These are phyloP conservation scores for Shiraia sp. DNA, from an alignment of 2,329 filamentous ascomycete genomes.

Conservation along the genomic window DNA sequence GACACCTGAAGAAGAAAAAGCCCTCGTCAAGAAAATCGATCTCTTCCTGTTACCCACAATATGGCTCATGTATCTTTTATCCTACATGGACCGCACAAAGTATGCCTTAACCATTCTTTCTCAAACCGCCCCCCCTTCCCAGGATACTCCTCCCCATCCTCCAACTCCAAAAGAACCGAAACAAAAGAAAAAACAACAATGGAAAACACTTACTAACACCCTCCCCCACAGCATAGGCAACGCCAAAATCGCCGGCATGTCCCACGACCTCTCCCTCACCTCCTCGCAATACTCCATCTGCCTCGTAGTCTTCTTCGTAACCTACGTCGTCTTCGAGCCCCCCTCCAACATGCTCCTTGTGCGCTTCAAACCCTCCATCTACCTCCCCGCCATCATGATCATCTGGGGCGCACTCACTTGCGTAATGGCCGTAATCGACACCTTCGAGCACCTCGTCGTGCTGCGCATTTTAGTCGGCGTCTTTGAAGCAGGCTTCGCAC, in stretches of 20 bases:
- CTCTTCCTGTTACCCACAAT: conserved; percentile 52
- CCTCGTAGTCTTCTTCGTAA: conserved; percentile 58
- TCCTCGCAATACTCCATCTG: conserved; percentile 56
- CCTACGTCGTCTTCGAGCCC: conserved; percentile 58
- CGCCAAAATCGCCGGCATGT: conserved; percentile 58
- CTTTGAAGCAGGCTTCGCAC: conserved; percentile 60
- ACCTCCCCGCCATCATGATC: conserved; percentile 56
- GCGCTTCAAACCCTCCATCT: conserved; percentile 55
- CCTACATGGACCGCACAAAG: conserved; percentile 52
- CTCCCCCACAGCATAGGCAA: conserved; percentile 50
- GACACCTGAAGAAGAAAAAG: conserved; percentile 55
- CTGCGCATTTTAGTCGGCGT: conserved; percentile 60
- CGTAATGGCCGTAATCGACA: conserved; percentile 55
- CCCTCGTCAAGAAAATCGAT: conserved; percentile 55
- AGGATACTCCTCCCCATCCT: no score
- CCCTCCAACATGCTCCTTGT: conserved; percentile 60
- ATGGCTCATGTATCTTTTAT: conserved; percentile 56
- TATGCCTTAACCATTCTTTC: conserved; percentile 11
- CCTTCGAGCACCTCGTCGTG: conserved; percentile 54
- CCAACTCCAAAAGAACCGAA: no score
- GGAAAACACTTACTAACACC: conserved; percentile 14
- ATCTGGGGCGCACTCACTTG: conserved; percentile 57
- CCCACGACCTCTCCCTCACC: conserved; percentile 50
- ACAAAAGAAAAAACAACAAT: no score
- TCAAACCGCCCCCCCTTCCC: background rate